A percentile compares a stretch with the other conserved stretches of the same genome.
Conservation (phyloP, 164 flowering plant species). For the Dillenia turbinata region DNA sequence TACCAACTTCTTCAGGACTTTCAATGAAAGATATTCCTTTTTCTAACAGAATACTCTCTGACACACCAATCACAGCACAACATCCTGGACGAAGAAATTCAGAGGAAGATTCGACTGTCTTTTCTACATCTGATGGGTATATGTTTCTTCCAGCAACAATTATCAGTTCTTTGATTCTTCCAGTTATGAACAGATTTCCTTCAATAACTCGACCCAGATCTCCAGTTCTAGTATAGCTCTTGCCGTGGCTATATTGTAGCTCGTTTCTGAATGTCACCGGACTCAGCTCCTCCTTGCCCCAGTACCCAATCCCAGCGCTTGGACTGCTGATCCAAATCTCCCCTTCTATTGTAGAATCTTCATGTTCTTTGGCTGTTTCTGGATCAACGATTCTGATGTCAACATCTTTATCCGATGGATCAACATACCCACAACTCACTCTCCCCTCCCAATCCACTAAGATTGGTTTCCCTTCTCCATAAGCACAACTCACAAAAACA, state of each 20-base stretch:
- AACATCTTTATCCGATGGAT: conserved; percentile 38
- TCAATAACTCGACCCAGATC: conserved; percentile 67
- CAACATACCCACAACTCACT: conserved; percentile 69
- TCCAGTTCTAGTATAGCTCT: conserved; percentile 58
- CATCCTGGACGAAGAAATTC: conserved; percentile 71
- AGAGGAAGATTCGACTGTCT: conserved; percentile 70
- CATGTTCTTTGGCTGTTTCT: conserved; percentile 44
- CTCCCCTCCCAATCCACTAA: conserved; percentile 78
- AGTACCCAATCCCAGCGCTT: conserved; percentile 79
- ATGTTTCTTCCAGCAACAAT: conserved; percentile 78
- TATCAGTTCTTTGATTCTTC: conserved; percentile 80
- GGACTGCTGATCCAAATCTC: conserved; percentile 87
- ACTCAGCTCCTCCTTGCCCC: conserved; percentile 64
- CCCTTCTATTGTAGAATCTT: conserved; percentile 63
- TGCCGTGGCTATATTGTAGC: conserved; percentile 39
- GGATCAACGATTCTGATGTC: conserved; percentile 69
- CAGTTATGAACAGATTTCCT: conserved; percentile 67
- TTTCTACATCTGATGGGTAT: conserved; percentile 78
- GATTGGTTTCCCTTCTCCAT: conserved; percentile 61
- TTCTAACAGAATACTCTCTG: conserved; percentile 51
- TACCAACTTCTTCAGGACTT: conserved; percentile 59
- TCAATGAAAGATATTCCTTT: conserved; percentile 64
- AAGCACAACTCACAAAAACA: conserved; percentile 77
- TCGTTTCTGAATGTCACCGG: conserved; percentile 48
- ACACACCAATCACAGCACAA: conserved; percentile 79